Evolutionary conservation across 805 yeast genomes (phyloP).

Genomic region (Candida loeiensis): DNA sequence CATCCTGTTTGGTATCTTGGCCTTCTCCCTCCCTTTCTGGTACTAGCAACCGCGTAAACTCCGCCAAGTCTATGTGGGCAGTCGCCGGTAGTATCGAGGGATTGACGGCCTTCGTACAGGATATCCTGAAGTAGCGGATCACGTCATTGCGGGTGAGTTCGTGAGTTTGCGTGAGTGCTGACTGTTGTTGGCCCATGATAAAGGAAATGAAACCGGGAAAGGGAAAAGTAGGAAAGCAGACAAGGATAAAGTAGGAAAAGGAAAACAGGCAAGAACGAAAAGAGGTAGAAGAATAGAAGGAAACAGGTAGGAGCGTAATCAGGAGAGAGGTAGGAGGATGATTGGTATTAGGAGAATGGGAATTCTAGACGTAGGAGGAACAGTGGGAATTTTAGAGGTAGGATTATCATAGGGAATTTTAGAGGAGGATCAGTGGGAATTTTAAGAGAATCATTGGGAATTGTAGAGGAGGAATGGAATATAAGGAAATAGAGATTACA

Average conservation of each 20-base stretch:
- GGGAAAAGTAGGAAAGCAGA: background rate
- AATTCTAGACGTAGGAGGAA: background rate
- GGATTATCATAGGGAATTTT: background rate
- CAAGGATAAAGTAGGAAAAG: background rate
- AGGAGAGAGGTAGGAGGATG: background rate
- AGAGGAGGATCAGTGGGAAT: background rate
- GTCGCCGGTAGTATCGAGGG: slow-evolving; percentile 15
- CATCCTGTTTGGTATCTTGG: too few species aligned
- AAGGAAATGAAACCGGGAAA: background rate
- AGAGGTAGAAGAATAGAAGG: background rate
- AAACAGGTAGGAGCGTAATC: background rate
- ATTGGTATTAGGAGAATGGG: background rate
- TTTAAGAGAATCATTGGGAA: background rate
- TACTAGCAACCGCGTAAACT: slow-evolving; percentile 20
- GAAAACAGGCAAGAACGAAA: background rate
- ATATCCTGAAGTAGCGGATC: slow-evolving; percentile 17
- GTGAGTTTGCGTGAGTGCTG: slow-evolving; percentile 6
- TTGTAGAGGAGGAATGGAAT: background rate
- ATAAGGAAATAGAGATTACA: background rate
- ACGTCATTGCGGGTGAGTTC: slow-evolving; percentile 21
- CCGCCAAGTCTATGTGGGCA: slow-evolving; percentile 15
- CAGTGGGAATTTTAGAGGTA: background rate
- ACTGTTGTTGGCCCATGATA: slow-evolving; percentile 18
- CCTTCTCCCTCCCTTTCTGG: background rate
- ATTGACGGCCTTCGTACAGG: slow-evolving; percentile 20